These are phyloP conservation scores for Sporopachydermia quercuum DNA, from an alignment of 805 yeast genomes.

Conservation along the genomic window DNA sequence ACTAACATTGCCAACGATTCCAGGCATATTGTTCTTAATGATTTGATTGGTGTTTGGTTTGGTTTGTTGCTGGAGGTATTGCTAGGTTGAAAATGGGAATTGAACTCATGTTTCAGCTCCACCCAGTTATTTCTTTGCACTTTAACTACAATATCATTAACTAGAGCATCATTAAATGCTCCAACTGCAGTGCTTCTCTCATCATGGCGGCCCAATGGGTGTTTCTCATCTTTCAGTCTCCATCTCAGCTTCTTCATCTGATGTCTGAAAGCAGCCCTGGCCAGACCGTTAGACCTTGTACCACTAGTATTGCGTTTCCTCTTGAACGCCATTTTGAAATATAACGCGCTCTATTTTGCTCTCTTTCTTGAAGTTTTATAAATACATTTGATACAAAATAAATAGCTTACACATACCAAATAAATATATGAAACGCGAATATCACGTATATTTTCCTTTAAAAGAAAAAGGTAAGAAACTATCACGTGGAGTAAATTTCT, in stretches of 20 bases:
- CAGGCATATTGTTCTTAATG: background rate
- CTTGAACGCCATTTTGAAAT: too few relatives aligned
- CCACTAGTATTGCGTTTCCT: constrained; percentile 1
- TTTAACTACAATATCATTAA: background rate
- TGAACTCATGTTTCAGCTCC: background rate
- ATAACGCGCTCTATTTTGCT: too few relatives aligned
- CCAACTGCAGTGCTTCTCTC: background rate
- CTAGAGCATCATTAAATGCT: background rate
- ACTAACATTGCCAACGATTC: background rate
- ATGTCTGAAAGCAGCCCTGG: background rate
- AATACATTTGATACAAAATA: too few relatives aligned
- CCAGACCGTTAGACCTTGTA: background rate
- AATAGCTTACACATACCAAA: too few relatives aligned
- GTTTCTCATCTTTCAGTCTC: constrained; percentile 6
- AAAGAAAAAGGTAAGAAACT: too few relatives aligned
- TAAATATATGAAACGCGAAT: too few relatives aligned
- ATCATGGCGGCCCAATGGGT: background rate
- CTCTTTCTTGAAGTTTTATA: too few relatives aligned
- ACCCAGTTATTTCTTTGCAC: background rate
- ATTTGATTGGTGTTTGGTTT: background rate
- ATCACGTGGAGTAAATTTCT: too few relatives aligned
- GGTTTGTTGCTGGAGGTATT: background rate
- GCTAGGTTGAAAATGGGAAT: background rate
- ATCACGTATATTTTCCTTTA: too few relatives aligned
- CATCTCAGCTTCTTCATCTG: background rate